Conservation (phyloP, 1,284 basidiomycete species). For the Boletus semigastroideus region DNA sequence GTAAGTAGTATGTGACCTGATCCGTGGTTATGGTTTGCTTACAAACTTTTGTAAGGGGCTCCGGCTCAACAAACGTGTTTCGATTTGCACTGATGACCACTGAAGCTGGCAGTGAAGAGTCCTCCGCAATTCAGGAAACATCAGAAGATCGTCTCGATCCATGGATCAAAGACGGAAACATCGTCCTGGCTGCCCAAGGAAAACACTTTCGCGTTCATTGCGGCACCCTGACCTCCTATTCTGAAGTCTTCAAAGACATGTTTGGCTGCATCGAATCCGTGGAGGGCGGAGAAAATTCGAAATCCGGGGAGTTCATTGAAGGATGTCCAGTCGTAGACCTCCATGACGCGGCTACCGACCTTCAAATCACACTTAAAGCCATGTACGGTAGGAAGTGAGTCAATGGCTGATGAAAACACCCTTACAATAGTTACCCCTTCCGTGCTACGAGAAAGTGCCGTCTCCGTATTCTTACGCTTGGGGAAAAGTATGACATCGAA, state of each 20-base stretch:
- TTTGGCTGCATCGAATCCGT: background rate
- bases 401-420: background rate
- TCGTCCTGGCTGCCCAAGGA: constrained; percentile 9
- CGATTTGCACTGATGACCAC: background rate
- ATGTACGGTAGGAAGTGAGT: constrained; percentile 20
- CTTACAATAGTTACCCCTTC: constrained; percentile 10
- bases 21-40: background rate
- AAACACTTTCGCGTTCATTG: constrained; percentile 16
- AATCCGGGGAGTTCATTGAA: constrained; percentile 12
- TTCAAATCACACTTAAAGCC: constrained; percentile 18
- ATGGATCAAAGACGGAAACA: constrained; percentile 12
- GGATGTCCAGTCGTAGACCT: constrained; percentile 20
- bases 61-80: too few relatives aligned
- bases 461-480: constrained; percentile 16
- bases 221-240: constrained; percentile 8
- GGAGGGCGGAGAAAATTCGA: background rate
- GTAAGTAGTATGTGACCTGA: background rate
- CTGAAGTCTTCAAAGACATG: constrained; percentile 13
- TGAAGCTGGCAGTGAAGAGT: background rate
- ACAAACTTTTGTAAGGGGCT: too few relatives aligned
- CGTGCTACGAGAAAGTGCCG: constrained; percentile 1
- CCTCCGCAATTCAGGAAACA: constrained; percentile 1
- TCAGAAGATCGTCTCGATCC: constrained; percentile 12
- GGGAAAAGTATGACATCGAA: constrained; percentile 25
- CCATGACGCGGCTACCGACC: constrained; percentile 11